These are phyloP conservation scores for Pyrus hybrid DNA, from an alignment of 331 rosid genomes.

Conservation along the genomic window DNA sequence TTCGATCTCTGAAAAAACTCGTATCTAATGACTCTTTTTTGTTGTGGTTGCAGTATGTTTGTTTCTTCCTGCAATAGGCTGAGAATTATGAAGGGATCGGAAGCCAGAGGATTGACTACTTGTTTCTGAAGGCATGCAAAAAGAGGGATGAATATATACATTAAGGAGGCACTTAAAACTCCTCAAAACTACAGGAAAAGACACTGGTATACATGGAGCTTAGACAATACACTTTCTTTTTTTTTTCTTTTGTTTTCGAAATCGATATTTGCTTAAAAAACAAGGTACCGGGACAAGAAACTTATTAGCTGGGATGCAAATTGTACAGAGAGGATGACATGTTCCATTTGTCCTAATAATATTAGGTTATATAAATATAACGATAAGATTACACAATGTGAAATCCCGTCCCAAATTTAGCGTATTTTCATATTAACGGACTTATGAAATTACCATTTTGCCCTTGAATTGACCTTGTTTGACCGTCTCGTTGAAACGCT, in stretches of 20 bases:
- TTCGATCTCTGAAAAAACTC: not conserved
- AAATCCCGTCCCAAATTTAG: too few species aligned
- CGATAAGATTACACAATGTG: not conserved
- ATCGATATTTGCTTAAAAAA: not conserved
- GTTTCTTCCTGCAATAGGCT: constrained; percentile 65
- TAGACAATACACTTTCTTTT: not conserved
- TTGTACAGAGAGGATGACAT: constrained; percentile 39
- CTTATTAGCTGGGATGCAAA: constrained; percentile 10
- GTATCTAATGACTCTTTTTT: not conserved
- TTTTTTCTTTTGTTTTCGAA: not conserved
- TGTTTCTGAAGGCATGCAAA: constrained; percentile 24
- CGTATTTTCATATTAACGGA: too few species aligned
- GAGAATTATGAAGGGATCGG: constrained; percentile 77
- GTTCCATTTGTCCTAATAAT: constrained; percentile 7
- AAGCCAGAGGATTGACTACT: constrained; percentile 69
- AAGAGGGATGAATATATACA: not conserved
- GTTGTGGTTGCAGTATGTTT: constrained; percentile 58
- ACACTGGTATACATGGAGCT: not conserved
- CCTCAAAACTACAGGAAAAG: not conserved
- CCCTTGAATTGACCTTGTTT: too few species aligned
- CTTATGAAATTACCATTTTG: too few species aligned
- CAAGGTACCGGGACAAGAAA: not conserved
- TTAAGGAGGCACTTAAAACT: not conserved
- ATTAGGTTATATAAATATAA: not conserved
- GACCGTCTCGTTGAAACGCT: too few species aligned